Conservation (phyloP, 768 basidiomycete genomes). For the Dentipellis fragilis region DNA sequence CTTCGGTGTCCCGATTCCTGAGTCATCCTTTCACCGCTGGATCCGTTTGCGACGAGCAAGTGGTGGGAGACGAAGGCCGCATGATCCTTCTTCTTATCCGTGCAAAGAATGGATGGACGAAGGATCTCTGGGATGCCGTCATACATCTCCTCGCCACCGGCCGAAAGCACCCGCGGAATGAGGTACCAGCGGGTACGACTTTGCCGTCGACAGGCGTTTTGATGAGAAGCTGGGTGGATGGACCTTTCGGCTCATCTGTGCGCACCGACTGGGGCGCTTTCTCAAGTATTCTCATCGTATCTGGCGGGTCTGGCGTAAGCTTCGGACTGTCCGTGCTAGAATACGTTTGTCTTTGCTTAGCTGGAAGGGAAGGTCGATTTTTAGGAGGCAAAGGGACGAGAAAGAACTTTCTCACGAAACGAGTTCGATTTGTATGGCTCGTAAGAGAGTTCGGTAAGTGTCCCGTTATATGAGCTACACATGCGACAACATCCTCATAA, state of each 20-base stretch:
- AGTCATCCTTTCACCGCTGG: constrained; percentile 71
- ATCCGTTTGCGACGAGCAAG: constrained; percentile 43
- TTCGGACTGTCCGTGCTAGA: constrained; percentile 61
- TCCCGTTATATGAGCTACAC: background rate
- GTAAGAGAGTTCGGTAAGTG: constrained; percentile 63
- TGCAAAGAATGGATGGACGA: constrained; percentile 61
- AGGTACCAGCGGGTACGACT: constrained; percentile 21
- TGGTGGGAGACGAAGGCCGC: constrained; percentile 34
- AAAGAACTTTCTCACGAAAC: constrained; percentile 27
- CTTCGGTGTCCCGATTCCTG: constrained; percentile 48
- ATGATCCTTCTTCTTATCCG: constrained; percentile 60
- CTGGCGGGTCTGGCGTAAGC: constrained; percentile 69
- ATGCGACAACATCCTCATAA: background rate
- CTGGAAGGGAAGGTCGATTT: constrained; percentile 39
- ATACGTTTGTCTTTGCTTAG: constrained; percentile 48
- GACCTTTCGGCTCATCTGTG: constrained; percentile 58
- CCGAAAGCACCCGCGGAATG: constrained; percentile 18
- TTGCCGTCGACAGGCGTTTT: constrained; percentile 39
- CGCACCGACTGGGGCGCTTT: constrained; percentile 50
- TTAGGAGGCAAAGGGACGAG: constrained; percentile 31
- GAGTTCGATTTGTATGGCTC: constrained; percentile 71
- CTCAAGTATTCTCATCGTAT: constrained; percentile 51
- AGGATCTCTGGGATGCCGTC: constrained; percentile 51
- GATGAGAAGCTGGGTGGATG: constrained; percentile 49
- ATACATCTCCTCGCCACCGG: constrained; percentile 23